Percentiles rank a stretch among this genome's conserved stretches.
Conservation (phyloP, 306 rosid genomes). For the Cotoneaster glaucophyllus region DNA sequence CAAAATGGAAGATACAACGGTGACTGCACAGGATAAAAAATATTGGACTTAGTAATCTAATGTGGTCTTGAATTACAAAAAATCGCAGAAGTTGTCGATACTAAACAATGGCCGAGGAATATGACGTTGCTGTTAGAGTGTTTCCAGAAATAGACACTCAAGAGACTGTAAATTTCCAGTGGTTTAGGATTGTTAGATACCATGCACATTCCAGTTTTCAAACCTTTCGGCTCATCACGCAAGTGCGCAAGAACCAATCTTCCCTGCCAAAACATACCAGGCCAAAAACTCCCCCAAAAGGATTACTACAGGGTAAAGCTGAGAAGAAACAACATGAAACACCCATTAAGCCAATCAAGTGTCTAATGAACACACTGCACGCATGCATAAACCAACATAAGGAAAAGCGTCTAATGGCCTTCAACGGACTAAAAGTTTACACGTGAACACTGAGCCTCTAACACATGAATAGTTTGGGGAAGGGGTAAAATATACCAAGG, state of each 20-base stretch:
- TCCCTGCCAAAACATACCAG: conserved; percentile 91
- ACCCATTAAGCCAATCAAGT: conserved; percentile 9
- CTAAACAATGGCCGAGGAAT: neutral
- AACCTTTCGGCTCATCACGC: conserved; percentile 96
- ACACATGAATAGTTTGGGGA: neutral
- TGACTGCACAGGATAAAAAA: conserved; percentile 45
- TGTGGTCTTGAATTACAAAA: neutral
- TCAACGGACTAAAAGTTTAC: neutral
- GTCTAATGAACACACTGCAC: conserved; percentile 56
- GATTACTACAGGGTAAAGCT: conserved; percentile 75
- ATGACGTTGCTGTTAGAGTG: neutral
- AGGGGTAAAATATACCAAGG: too few species aligned
- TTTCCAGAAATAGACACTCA: neutral
- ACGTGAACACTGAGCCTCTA: neutral
- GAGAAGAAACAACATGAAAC: conserved; percentile 25
- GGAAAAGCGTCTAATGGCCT: neutral
- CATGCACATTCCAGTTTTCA: conserved; percentile 99
- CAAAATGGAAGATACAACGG: conserved; percentile 76
- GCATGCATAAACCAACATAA: conserved; percentile 16
- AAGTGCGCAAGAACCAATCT: conserved; percentile 90
- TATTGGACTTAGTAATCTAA: neutral
- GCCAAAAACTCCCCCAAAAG: conserved; percentile 70
- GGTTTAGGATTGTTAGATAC: conserved; percentile 30
- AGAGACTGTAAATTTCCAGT: neutral
- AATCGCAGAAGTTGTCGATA: neutral